phyloP scores from a whole-genome alignment of 192 early-diverging fungal species.

The Entomortierella chlamydospora region DNA sequence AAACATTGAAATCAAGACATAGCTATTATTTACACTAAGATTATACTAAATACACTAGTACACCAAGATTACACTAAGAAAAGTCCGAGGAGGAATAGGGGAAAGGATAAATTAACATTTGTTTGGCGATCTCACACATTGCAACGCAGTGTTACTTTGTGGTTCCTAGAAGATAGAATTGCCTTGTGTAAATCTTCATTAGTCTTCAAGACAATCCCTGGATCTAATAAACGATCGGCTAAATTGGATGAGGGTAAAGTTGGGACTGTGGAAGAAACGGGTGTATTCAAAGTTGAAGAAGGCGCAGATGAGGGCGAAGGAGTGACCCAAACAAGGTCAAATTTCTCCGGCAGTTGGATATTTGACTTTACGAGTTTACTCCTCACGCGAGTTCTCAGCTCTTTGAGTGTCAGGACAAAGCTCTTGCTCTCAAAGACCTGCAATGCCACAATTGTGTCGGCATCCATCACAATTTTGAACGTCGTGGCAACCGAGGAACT shows the following conservation, averaged over 20 bases:
- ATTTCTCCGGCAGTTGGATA: slow-evolving; percentile 35
- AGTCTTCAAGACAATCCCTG: slow-evolving; percentile 13
- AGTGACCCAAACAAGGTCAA: slow-evolving; percentile 37
- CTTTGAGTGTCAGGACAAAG: slow-evolving; percentile 30
- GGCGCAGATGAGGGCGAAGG: slow-evolving; percentile 1
- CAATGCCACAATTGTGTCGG: slow-evolving; percentile 48
- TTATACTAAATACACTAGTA: too few species aligned
- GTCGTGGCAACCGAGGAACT: slow-evolving; percentile 20
- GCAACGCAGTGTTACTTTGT: slow-evolving; percentile 42
- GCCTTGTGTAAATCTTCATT: slow-evolving; percentile 35
- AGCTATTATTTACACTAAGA: too few species aligned
- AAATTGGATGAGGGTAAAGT: background rate
- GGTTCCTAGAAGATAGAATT: slow-evolving; percentile 30
- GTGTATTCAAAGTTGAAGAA: background rate
- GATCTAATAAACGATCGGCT: background rate
- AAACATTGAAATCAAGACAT: too few species aligned
- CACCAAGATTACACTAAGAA: too few species aligned
- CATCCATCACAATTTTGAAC: slow-evolving; percentile 51
- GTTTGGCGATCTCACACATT: slow-evolving; percentile 1
- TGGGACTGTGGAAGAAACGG: slow-evolving; percentile 2
- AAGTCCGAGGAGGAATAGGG: too few species aligned
- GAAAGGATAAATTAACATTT: too few species aligned
- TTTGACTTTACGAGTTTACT: slow-evolving; percentile 44
- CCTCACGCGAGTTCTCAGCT: slow-evolving; percentile 16
- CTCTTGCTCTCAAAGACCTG: slow-evolving; percentile 33